Percentiles rank a stretch among this genome's conserved stretches.
These are phyloP conservation scores for Aspergillus fischeri DNA, from an alignment of 2,329 filamentous ascomycete species.

Conservation along the genomic window DNA sequence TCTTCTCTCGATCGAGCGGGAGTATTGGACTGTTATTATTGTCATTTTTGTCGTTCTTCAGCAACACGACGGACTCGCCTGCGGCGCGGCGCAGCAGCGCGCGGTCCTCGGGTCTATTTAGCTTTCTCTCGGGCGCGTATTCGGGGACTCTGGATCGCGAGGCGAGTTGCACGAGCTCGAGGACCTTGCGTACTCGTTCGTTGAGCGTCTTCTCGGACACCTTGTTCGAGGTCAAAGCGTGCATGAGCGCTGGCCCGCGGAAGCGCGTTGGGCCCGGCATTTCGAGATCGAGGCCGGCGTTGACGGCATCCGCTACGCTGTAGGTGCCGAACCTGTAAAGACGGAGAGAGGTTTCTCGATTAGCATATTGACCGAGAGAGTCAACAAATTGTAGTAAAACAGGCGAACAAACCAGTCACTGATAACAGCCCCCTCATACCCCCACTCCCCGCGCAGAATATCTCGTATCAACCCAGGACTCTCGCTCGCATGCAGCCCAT, in stretches of 20 bases:
- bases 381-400: too few species aligned
- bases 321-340: conserved; percentile 42
- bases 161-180: conserved; percentile 56
- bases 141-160: conserved; percentile 53
- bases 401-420: conserved; percentile 39
- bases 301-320: conserved; percentile 41
- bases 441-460: conserved; percentile 44
- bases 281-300: conserved; percentile 45
- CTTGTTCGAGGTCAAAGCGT: conserved; percentile 53
- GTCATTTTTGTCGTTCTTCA: conserved; percentile 63
- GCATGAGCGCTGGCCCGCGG: conserved; percentile 36
- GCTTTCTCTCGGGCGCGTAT: conserved; percentile 50
- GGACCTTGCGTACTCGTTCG: conserved; percentile 52
- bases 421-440: conserved; percentile 44
- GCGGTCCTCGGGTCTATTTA: conserved; percentile 59
- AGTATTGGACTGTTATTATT: conserved; percentile 39
- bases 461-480: conserved; percentile 39
- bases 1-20: conserved; percentile 49
- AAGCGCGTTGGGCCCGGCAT: conserved; percentile 46
- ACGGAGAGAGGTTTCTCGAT: neutral
- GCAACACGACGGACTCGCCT: conserved; percentile 65
- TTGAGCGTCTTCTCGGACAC: conserved; percentile 54
- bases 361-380: neutral
- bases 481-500: conserved; percentile 47
- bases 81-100: conserved; percentile 63